Evolutionary conservation across 345 rosid species (phyloP).

Genomic region (Leavenworthia alabamica): DNA sequence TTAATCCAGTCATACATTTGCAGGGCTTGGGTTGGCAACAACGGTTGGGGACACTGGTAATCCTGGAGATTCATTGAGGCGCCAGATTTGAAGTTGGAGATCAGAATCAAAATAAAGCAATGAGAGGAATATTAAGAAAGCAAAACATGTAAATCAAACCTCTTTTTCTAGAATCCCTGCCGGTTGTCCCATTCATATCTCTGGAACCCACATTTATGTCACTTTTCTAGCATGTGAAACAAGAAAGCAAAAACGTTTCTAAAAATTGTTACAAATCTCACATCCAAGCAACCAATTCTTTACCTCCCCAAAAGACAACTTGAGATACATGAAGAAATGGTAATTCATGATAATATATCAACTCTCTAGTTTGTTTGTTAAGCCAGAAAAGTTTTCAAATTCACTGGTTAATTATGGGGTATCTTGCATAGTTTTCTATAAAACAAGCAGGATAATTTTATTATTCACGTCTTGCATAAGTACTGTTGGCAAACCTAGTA

Average conservation of each 20-base stretch:
- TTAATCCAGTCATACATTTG: conserved; percentile 22
- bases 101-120: not conserved
- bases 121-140: not conserved
- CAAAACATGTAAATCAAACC: conserved; percentile 13
- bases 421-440: conserved; percentile 3
- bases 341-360: not conserved
- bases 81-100: not conserved
- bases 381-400: not conserved
- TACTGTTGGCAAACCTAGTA: not conserved
- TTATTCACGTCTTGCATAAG: not conserved
- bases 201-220: conserved; percentile 16
- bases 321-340: not conserved
- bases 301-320: not conserved
- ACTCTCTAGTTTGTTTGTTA: not conserved
- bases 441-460: not conserved
- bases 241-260: not conserved
- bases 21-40: conserved; percentile 25
- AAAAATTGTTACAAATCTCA: not conserved
- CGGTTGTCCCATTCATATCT: conserved; percentile 16
- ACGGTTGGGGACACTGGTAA: conserved; percentile 19
- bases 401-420: not conserved
- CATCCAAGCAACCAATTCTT: not conserved
- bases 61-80: conserved; percentile 23
- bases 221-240: conserved; percentile 24
- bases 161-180: conserved; percentile 7